These are phyloP conservation scores for Aspergillus awamori DNA, from an alignment of 2,329 filamentous ascomycete genomes.

Conservation along the genomic window DNA sequence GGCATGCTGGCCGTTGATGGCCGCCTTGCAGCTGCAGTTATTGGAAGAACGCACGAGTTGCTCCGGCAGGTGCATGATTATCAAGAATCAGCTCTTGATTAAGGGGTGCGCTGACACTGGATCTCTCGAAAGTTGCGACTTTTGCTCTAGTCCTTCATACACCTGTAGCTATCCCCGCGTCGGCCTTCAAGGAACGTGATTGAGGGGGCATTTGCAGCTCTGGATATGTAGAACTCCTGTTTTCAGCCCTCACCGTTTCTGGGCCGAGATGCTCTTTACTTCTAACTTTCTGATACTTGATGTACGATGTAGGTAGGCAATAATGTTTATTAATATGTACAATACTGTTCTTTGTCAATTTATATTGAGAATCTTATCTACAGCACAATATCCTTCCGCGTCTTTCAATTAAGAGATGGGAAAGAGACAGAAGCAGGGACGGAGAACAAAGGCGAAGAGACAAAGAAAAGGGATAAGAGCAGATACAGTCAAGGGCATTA, in stretches of 20 bases:
- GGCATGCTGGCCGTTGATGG: constrained; percentile 2
- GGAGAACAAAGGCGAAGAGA: background rate
- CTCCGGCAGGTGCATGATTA: constrained; percentile 21
- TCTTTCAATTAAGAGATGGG: background rate
- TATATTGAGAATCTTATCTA: constrained; percentile 28
- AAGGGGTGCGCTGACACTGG: constrained; percentile 8
- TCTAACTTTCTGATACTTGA: background rate
- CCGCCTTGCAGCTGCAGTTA: constrained; percentile 19
- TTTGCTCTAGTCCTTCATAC: background rate
- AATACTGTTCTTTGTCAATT: constrained; percentile 5
- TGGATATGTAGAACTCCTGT: background rate
- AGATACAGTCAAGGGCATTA: constrained; percentile 9
- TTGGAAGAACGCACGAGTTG: constrained; percentile 22
- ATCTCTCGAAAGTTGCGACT: background rate
- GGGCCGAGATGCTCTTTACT: background rate
- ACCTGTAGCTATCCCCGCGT: constrained; percentile 5
- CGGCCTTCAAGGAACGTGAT: background rate
- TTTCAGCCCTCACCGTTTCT: background rate
- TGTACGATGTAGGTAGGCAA: background rate
- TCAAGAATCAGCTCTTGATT: constrained; percentile 7
- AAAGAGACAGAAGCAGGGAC: constrained; percentile 1
- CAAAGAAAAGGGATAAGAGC: background rate
- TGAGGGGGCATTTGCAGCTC: background rate
- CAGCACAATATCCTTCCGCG: constrained; percentile 13
- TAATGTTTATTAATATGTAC: constrained; percentile 9